A percentile compares a stretch with the other conserved stretches of the same genome.
Evolutionary conservation across 73 alveolate species (phyloP).

Genomic region (Symbiodinium pilosum): DNA sequence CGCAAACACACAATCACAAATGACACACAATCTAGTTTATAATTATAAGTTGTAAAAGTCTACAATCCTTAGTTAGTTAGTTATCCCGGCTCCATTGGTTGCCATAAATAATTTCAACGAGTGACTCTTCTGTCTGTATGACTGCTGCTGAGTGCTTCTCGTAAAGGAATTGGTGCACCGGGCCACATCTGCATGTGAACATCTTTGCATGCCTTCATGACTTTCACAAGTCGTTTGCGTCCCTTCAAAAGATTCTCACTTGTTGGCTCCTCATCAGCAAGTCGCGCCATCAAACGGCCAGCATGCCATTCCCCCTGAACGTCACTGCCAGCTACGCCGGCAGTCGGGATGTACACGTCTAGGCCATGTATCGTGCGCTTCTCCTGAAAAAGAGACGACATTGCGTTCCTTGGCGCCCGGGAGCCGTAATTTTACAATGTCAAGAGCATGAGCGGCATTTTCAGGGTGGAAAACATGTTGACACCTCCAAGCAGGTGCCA

Average conservation of each 20-base stretch:
- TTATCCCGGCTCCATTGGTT: too few species aligned
- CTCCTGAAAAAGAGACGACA: not conserved
- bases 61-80: too few species aligned
- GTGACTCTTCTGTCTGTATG: too few species aligned
- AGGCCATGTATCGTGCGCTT: not conserved
- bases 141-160: not conserved
- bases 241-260: not conserved
- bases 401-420: not conserved
- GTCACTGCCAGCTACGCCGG: not conserved
- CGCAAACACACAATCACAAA: too few species aligned
- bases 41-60: too few species aligned
- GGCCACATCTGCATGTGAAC: not conserved
- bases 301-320: not conserved
- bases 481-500: not conserved
- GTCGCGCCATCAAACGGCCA: not conserved
- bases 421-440: not conserved
- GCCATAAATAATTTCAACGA: too few species aligned
- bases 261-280: not conserved
- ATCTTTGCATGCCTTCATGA: not conserved
- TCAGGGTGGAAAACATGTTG: not conserved
- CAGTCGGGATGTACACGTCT: not conserved
- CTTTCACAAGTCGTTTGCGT: not conserved
- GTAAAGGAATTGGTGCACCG: not conserved
- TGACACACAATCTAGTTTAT: too few species aligned
- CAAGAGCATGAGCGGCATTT: not conserved